phyloP scores from a whole-genome alignment of 2,329 filamentous ascomycete species.

The Colletotrichum kahawae region DNA sequence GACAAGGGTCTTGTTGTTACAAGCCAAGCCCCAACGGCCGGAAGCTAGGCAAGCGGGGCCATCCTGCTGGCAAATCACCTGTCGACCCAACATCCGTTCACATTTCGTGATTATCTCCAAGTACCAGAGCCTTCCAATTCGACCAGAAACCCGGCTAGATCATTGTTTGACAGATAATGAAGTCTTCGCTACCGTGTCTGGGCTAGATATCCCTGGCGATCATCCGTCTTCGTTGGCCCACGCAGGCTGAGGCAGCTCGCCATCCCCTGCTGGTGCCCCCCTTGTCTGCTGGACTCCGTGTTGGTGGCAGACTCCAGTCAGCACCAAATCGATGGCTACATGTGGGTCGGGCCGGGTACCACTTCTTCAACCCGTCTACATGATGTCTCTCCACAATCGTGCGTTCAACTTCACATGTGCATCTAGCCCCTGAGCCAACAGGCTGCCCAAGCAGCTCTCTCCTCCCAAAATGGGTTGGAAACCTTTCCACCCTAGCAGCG shows the following conservation, averaged over 20 bases:
- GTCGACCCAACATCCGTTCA: not conserved
- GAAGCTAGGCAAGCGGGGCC: not conserved
- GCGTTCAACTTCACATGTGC: not conserved
- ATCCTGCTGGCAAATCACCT: not conserved
- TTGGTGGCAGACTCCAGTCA: not conserved
- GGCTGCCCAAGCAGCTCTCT: not conserved
- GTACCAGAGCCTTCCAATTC: not conserved
- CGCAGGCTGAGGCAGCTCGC: not conserved
- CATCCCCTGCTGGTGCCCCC: not conserved
- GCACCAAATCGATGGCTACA: not conserved
- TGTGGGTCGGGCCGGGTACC: not conserved
- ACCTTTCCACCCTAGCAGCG: not conserved
- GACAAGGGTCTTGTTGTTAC: not conserved
- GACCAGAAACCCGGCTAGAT: not conserved
- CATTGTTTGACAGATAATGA: not conserved
- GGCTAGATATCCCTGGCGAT: not conserved
- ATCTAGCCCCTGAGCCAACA: not conserved
- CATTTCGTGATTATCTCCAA: not conserved
- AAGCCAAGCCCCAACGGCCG: not conserved
- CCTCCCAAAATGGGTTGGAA: not conserved
- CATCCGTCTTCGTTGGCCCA: not conserved
- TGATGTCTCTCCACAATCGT: not conserved
- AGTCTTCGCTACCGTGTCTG: not conserved
- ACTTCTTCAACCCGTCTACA: not conserved
- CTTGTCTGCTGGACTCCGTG: not conserved